Base-by-base conservation (phyloP, 2,329 filamentous ascomycete species). In the Sporothrix luriei region DNA sequence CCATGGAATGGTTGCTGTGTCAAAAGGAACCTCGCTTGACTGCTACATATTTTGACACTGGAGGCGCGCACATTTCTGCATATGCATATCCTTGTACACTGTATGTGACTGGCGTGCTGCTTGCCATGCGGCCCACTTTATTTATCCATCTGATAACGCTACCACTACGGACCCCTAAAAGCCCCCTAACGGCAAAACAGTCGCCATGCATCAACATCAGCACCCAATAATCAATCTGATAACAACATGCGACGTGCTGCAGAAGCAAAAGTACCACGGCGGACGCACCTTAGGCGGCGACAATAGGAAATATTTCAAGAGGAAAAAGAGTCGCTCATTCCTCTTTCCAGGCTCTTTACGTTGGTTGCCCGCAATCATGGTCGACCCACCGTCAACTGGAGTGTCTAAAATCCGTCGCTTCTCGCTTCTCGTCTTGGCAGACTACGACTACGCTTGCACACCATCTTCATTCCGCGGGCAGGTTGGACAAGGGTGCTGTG, bases 341-440 rank as follows among this genome's bases (percentile, higher is more conserved):
- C 19, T 57, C 7, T n/a, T 19, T 5, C 49, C 7, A n/a, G 19
- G 14, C 19, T 6, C 29, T 61, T 26, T 61, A 61, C 19, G 38
- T 43, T 26, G 46, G 46, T 38, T 33, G 21, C 57, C 14, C n/a
- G n/a, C 57, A 11, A 24, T 10, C 33, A 43, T 26, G 4, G 24
- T 13, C 49, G 49, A 10, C 19, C 49, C 52, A 4, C 52, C 26
- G n/a, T 16, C 40, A n/a, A 33, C n/a, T 61, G 33, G 9, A 9
- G 33, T 6, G 33, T 16, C 40, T 0, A 29, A 48, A 26, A 29
- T 64, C 21, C 21, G 11, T 57, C 54, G 54, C 26, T 64, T 64
- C 38, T 64, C 33, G 43, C 55, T 64, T 64, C 48, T 64, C 40
- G 59, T 49, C 59, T 64, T 64, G 59, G 59, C 59, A 48, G 19